phyloP scores from a whole-genome alignment of 257 asterid species.

The Nicotiana obtusifolia region DNA sequence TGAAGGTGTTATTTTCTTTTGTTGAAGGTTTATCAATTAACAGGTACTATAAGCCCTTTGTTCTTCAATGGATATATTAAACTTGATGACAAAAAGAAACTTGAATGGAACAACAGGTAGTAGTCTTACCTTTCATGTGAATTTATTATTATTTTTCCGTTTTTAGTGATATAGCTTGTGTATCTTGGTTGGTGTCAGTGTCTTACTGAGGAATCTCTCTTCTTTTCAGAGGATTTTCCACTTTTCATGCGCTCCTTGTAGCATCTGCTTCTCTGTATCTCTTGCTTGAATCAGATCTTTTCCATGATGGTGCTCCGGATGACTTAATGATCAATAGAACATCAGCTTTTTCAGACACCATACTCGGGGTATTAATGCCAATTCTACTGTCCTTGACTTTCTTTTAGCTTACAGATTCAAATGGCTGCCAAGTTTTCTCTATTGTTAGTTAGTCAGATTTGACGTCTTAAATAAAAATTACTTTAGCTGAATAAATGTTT shows the following conservation, averaged over 20 bases:
- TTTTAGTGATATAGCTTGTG: background rate
- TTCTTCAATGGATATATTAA: conserved; percentile 56
- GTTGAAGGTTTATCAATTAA: conserved; percentile 76
- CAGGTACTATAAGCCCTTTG: conserved; percentile 62
- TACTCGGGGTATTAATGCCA: conserved; percentile 52
- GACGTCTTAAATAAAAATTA: background rate
- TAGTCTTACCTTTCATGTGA: conserved; percentile 13
- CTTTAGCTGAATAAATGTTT: background rate
- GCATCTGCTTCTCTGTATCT: conserved; percentile 65
- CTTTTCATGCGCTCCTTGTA: conserved; percentile 73
- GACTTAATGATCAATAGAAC: conserved; percentile 40
- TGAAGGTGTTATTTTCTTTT: conserved; percentile 27
- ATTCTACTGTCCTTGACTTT: background rate
- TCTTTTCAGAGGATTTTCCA: conserved; percentile 76
- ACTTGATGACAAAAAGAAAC: conserved; percentile 53
- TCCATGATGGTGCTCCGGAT: conserved; percentile 36
- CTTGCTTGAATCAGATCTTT: conserved; percentile 54
- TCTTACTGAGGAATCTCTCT: conserved; percentile 4
- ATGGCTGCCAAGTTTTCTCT: background rate
- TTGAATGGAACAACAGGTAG: conserved; percentile 93
- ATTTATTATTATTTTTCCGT: background rate
- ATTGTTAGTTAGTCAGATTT: background rate
- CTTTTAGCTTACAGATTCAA: background rate
- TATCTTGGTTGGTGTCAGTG: conserved; percentile 6
- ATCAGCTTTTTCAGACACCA: conserved; percentile 62